Percentiles rank a stretch among this genome's conserved stretches.
phyloP scores from a whole-genome alignment of 2,329 filamentous ascomycete species.

The Xylariaceae sp. region DNA sequence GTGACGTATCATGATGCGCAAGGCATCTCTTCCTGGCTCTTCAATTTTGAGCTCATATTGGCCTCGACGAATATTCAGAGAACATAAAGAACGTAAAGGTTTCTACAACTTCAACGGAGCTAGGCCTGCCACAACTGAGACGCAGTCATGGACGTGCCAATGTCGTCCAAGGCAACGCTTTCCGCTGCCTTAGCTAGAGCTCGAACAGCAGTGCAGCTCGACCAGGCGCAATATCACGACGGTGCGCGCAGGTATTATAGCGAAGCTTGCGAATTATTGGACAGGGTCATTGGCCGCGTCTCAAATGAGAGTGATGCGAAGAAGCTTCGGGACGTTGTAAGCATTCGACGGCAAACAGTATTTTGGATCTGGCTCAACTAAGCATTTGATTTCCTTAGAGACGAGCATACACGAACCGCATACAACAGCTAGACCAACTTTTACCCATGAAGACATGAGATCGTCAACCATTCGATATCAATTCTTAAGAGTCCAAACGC shows the following conservation, averaged over 20 bases:
- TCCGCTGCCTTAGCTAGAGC: slow-evolving; percentile 28
- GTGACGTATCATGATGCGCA: too few species aligned
- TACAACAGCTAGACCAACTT: slow-evolving; percentile 19
- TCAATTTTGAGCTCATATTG: too few species aligned
- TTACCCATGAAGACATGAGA: neutral
- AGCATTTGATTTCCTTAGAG: slow-evolving; percentile 15
- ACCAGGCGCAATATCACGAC: slow-evolving; percentile 26
- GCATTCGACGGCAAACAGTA: neutral
- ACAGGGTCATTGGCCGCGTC: slow-evolving; percentile 21
- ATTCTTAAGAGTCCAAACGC: too few species aligned
- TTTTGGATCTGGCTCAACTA: slow-evolving; percentile 4
- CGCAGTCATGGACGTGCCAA: slow-evolving; percentile 10
- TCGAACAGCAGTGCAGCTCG: slow-evolving; percentile 29
- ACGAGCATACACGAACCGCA: slow-evolving; percentile 22
- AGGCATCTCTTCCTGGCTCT: too few species aligned
- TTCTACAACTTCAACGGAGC: too few species aligned
- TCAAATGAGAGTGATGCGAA: slow-evolving; percentile 19
- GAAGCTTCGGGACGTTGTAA: slow-evolving; percentile 24
- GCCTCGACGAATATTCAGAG: too few species aligned
- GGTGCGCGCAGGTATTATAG: slow-evolving; percentile 28
- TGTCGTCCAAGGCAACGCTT: slow-evolving; percentile 26
- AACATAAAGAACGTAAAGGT: too few species aligned
- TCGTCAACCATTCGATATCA: too few species aligned
- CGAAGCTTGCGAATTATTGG: slow-evolving; percentile 24
- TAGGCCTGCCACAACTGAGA: neutral